Evolutionary conservation across 306 rosid species (phyloP).

Genomic region (Lathyrus aphaca): DNA sequence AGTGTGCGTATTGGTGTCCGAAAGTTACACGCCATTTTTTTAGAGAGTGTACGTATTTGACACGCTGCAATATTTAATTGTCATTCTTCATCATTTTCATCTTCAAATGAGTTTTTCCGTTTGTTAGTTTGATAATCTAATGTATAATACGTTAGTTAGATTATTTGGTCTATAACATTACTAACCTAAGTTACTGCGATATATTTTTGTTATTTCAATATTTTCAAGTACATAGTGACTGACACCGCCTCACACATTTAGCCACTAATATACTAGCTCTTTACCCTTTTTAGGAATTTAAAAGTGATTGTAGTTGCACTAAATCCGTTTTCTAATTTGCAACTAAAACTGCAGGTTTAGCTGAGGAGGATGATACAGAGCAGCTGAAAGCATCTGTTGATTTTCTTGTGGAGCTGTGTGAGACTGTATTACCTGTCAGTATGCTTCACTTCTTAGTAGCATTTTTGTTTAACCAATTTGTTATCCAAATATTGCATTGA

Average conservation of each 20-base stretch:
- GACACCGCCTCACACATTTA: neutral
- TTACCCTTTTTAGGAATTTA: constrained; percentile 13
- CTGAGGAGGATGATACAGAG: constrained; percentile 68
- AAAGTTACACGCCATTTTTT: too few relatives aligned
- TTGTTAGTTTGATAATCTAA: neutral
- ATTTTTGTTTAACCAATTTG: neutral
- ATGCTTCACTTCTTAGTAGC: constrained; percentile 11
- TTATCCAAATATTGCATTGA: neutral
- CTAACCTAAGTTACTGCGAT: neutral
- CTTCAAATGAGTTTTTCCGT: neutral
- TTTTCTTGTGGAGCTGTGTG: constrained; percentile 88
- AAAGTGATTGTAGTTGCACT: constrained; percentile 3
- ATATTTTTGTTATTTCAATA: neutral
- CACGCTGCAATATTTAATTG: neutral
- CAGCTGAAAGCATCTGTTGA: constrained; percentile 79
- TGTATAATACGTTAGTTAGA: neutral
- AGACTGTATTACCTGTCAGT: constrained; percentile 62
- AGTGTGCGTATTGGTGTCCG: too few relatives aligned
- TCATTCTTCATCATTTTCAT: neutral
- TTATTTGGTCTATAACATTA: neutral
- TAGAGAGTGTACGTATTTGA: neutral
- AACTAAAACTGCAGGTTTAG: constrained; percentile 48
- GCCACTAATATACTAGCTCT: neutral
- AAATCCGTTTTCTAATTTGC: constrained; percentile 23
- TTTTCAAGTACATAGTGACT: neutral